Percentiles rank a stretch among this genome's conserved stretches.
Conservation (phyloP, 305 asterid species). For the Fraxinus platypoda region DNA sequence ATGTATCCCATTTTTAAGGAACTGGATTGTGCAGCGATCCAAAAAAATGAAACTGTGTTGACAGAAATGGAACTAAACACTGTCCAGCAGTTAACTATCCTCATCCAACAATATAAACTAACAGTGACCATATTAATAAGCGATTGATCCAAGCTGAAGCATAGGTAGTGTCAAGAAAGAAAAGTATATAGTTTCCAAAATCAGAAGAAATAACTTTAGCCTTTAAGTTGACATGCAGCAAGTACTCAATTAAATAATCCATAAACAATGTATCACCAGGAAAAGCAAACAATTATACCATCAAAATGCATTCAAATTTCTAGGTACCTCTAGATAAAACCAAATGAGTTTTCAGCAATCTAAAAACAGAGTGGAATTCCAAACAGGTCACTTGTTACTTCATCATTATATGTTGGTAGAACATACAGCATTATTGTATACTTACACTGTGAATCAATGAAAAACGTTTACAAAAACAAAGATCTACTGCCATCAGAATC, state of each 20-base stretch:
- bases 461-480: not conserved
- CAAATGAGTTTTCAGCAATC: not conserved
- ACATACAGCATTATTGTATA: not conserved
- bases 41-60: not conserved
- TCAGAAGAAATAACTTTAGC: not conserved
- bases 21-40: not conserved
- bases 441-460: not conserved
- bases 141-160: not conserved
- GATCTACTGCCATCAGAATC: not conserved
- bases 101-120: not conserved
- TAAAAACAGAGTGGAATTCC: not conserved
- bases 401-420: not conserved
- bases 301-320: not conserved
- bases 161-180: not conserved
- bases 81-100: not conserved
- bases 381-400: not conserved
- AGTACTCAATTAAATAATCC: not conserved
- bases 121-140: not conserved
- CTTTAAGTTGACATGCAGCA: not conserved
- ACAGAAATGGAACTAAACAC: not conserved
- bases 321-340: not conserved
- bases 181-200: not conserved
- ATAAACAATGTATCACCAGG: not conserved
- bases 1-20: not conserved
- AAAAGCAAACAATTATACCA: not conserved